These are phyloP conservation scores for Ormosia semicastrata DNA, from an alignment of 306 rosid species.

Conservation along the genomic window DNA sequence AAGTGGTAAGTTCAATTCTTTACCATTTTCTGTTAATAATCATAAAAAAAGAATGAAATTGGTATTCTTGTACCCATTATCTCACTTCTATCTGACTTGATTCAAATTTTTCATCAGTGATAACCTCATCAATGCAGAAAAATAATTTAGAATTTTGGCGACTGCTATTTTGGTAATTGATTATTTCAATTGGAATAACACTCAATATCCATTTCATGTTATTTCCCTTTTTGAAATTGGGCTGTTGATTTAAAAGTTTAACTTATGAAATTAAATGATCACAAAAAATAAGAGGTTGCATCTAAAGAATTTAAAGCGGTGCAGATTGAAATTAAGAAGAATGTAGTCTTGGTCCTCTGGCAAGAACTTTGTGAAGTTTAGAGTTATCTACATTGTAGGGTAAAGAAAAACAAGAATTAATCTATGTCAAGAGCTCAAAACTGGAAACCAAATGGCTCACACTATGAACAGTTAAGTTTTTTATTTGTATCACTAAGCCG, in stretches of 20 bases:
- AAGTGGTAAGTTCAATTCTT: conserved; percentile 60
- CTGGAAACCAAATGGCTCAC: background rate
- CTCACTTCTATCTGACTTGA: background rate
- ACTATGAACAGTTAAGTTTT: background rate
- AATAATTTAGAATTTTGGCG: background rate
- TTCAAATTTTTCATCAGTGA: background rate
- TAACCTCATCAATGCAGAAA: background rate
- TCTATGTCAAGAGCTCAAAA: background rate
- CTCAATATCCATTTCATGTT: background rate
- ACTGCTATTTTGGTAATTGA: background rate
- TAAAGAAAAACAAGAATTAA: background rate
- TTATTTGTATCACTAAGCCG: background rate
- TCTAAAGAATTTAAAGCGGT: background rate
- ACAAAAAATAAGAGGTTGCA: too few relatives aligned
- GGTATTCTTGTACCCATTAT: background rate
- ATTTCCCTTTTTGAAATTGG: background rate
- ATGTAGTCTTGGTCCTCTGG: background rate
- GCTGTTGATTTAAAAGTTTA: background rate
- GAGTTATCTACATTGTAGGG: too few relatives aligned
- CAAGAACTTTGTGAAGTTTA: background rate
- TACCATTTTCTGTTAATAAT: background rate
- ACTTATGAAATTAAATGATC: background rate
- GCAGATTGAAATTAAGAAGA: background rate
- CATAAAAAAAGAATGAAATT: background rate
- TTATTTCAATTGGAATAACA: background rate